Base-by-base conservation (phyloP, 164 flowering plant genomes). In the Magnolia kwangsiensis region DNA sequence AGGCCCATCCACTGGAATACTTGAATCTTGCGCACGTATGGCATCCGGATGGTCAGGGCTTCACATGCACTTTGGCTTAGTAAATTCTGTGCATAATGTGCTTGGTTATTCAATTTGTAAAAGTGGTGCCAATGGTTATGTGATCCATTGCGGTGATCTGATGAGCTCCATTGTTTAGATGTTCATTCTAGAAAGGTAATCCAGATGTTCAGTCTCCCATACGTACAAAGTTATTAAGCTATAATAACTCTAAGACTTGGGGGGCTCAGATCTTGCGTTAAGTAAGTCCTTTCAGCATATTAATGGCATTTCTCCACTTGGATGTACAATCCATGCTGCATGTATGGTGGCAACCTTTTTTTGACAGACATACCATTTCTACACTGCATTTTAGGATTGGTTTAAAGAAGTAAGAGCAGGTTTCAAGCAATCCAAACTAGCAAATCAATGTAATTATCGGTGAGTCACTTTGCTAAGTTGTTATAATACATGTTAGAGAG, bases 121-220 rank as follows among this genome's bases (percentile, higher is more conserved):
- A n/a, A n/a, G n/a, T n/a, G n/a, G n/a, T n/a, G n/a, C n/a, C n/a
- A n/a, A n/a, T n/a, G n/a, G n/a, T n/a, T n/a, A n/a, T n/a, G n/a
- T n/a, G n/a, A n/a, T n/a, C n/a, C n/a, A n/a, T n/a, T n/a, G n/a
- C n/a, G n/a, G n/a, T n/a, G n/a, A n/a, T n/a, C n/a, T n/a, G n/a
- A n/a, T n/a, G n/a, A n/a, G n/a, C n/a, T n/a, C n/a, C n/a, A n/a
- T n/a, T n/a, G n/a, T n/a, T n/a, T n/a, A n/a, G n/a, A n/a, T n/a
- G n/a, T n/a, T n/a, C 98, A 14, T 90, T 84, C 76, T 95, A 97
- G 97, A 95, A 90, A 81, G 96, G 98, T 61, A 94, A 95, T 72
- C 94, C 97, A 5, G 89, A 89, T 78, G 97, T 91, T 76, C 31
- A n/a, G n/a, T n/a, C n/a, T n/a, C n/a, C n/a, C n/a, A n/a, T n/a